A percentile compares a stretch with the other conserved stretches of the same genome.
Conservation (phyloP, 768 basidiomycete species). For the Exidia glandulosa region DNA sequence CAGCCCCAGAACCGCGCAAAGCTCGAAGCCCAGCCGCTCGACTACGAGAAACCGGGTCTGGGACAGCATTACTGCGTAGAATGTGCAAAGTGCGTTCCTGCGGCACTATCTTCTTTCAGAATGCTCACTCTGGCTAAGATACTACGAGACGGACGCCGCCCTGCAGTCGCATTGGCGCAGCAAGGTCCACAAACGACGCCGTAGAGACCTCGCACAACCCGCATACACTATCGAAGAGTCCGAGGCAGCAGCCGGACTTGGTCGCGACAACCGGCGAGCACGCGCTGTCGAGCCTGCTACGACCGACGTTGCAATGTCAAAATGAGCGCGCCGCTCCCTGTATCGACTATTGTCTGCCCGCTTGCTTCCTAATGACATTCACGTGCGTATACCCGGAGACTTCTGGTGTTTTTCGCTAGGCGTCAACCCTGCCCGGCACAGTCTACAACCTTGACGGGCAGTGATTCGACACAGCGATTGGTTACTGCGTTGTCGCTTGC, state of each 20-base stretch:
- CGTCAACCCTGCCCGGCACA: too few relatives aligned
- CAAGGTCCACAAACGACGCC: slow-evolving; percentile 85
- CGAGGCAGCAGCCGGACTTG: slow-evolving; percentile 79
- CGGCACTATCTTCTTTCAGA: not conserved
- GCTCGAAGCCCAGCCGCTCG: slow-evolving; percentile 75
- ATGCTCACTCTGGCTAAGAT: slow-evolving; percentile 36
- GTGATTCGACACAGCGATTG: too few relatives aligned
- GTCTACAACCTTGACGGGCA: too few relatives aligned
- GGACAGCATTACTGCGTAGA: slow-evolving; percentile 96
- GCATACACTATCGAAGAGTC: slow-evolving; percentile 91
- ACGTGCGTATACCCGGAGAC: too few relatives aligned
- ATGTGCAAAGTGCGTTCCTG: slow-evolving; percentile 71
- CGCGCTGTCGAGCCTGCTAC: not conserved
- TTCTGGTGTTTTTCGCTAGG: too few relatives aligned
- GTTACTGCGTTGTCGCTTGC: too few relatives aligned
- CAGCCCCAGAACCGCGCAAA: slow-evolving; percentile 72
- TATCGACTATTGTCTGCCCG: too few relatives aligned
- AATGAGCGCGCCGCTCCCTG: too few relatives aligned
- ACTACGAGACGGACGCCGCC: slow-evolving; percentile 77
- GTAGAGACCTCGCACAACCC: slow-evolving; percentile 71
- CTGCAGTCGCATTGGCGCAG: slow-evolving; percentile 74
- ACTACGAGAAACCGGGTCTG: slow-evolving; percentile 82
- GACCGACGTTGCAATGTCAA: not conserved
- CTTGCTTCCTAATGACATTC: too few relatives aligned
- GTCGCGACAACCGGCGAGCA: slow-evolving; percentile 33